phyloP scores from a whole-genome alignment of 352 stramenopile species.

The Saprolegnia parasitica region DNA sequence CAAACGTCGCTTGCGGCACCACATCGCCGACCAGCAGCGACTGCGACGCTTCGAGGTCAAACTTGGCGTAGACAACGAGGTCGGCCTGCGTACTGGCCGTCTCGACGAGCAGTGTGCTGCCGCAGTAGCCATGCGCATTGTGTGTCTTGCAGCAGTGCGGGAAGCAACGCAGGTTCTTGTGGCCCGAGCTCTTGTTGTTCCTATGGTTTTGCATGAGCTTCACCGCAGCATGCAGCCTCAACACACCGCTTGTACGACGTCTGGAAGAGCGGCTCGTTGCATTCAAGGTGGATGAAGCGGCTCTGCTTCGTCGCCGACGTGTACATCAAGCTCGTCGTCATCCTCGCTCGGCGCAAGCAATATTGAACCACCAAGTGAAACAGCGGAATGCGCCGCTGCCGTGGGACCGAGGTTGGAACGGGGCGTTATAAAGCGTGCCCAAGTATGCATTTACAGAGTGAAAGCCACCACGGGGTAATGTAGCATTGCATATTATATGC shows the following conservation, averaged over 20 bases:
- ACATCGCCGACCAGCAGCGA: background rate
- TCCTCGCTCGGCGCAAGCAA: background rate
- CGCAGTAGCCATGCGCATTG: slow-evolving; percentile 83
- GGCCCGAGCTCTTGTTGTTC: slow-evolving; percentile 29
- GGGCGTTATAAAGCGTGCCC: background rate
- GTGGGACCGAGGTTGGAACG: background rate
- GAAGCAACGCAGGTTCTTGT: slow-evolving; percentile 56
- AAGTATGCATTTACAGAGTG: background rate
- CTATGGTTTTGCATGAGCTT: background rate
- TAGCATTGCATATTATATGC: background rate
- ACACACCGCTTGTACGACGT: slow-evolving; percentile 27
- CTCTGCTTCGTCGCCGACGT: slow-evolving; percentile 16
- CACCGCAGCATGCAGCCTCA: background rate
- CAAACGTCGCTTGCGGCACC: slow-evolving; percentile 6
- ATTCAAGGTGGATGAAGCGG: slow-evolving; percentile 26
- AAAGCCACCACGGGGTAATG: background rate
- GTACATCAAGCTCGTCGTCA: slow-evolving; percentile 8
- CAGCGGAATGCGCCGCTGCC: background rate
- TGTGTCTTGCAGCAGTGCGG: slow-evolving; percentile 76
- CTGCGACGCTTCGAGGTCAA: slow-evolving; percentile 12
- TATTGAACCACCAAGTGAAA: slow-evolving; percentile 1
- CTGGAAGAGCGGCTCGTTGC: slow-evolving; percentile 21
- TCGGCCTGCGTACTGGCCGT: slow-evolving; percentile 7
- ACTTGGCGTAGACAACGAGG: slow-evolving; percentile 25
- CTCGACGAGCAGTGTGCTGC: slow-evolving; percentile 65